Evolutionary conservation across 805 yeast genomes (phyloP).

Genomic region (Ogataea chonburiensis): DNA sequence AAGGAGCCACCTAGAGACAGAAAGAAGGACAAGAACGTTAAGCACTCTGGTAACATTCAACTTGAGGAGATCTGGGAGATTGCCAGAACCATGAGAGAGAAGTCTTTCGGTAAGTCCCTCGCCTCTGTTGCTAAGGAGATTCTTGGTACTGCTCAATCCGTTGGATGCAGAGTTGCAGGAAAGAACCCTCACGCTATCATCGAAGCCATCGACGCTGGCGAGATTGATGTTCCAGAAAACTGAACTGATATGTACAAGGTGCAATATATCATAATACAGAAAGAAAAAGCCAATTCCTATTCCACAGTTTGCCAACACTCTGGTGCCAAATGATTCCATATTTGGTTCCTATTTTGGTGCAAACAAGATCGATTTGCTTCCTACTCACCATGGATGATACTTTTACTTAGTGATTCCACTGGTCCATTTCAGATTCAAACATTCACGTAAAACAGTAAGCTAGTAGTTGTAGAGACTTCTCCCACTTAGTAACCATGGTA

Average conservation of each 20-base stretch:
- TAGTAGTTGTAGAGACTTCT: not conserved
- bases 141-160: constrained; percentile 99
- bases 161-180: constrained; percentile 99
- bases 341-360: constrained; percentile 87
- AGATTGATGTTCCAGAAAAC: constrained; percentile 87
- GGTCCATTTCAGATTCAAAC: constrained; percentile 72
- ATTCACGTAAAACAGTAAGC: too few relatives aligned
- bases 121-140: constrained; percentile 98
- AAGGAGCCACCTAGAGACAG: constrained; percentile 99
- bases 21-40: constrained; percentile 99
- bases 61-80: constrained; percentile 94
- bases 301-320: constrained; percentile 85
- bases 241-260: constrained; percentile 38
- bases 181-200: constrained; percentile 99
- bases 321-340: constrained; percentile 70
- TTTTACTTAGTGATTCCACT: constrained; percentile 41
- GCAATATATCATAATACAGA: constrained; percentile 29
- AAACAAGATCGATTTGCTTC: constrained; percentile 69
- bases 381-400: constrained; percentile 62
- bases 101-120: constrained; percentile 96
- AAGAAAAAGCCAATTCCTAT: constrained; percentile 1
- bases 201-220: constrained; percentile 98
- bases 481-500: not conserved
- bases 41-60: constrained; percentile 98
- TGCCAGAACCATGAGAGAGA: constrained; percentile 96